A percentile compares a stretch with the other conserved stretches of the same genome.
Conservation (phyloP, 129 eudicot genomes). For the Pittosporum tobira region DNA sequence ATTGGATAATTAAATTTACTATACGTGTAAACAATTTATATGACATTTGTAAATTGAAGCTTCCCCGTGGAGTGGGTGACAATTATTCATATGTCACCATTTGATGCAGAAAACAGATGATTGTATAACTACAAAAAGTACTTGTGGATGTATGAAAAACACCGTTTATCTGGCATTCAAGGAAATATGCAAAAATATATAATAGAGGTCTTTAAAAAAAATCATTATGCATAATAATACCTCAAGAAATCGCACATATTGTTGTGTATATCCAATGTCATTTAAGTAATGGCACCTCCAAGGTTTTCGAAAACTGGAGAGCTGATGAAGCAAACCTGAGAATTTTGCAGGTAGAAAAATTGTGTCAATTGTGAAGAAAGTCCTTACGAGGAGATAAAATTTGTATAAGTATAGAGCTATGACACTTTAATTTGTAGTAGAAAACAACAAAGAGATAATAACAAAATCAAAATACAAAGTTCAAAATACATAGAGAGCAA, state of each 20-base stretch:
- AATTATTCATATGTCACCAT: too few species aligned
- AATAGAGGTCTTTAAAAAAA: neutral
- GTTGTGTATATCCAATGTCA: constrained; percentile 3
- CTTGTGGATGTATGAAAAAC: neutral
- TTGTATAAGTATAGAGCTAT: too few species aligned
- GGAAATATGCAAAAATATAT: neutral
- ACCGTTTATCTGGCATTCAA: neutral
- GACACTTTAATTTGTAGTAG: too few species aligned
- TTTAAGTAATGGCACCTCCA: neutral
- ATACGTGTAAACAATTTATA: too few species aligned
- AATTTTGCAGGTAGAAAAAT: neutral
- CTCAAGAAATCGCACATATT: neutral
- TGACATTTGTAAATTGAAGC: too few species aligned
- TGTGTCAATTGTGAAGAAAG: neutral
- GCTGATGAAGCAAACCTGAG: neutral
- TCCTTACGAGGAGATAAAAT: too few species aligned
- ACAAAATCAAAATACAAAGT: too few species aligned
- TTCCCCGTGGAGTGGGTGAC: too few species aligned
- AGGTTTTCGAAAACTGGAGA: neutral
- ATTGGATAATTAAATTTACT: too few species aligned
- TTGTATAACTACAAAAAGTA: neutral
- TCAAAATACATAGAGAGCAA: neutral
- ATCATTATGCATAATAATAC: neutral
- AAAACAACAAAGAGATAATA: too few species aligned
- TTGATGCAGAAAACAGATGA: neutral